A percentile compares a stretch with the other conserved stretches of the same genome.
Conservation (phyloP, 1,284 basidiomycete genomes). For the Naganishia sp. region DNA sequence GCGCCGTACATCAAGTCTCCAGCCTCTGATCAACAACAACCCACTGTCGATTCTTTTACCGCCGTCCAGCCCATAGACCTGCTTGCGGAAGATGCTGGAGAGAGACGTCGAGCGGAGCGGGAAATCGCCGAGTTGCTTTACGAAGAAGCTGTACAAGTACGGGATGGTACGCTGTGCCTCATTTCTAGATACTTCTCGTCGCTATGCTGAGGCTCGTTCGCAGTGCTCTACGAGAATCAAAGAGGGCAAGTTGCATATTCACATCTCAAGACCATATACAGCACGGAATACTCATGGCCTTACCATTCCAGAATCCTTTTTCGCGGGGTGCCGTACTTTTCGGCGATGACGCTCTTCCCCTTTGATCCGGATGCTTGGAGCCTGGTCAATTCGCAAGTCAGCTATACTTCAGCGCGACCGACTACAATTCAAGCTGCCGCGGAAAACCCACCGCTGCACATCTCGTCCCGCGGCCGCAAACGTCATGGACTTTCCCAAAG, state of each 20-base stretch:
- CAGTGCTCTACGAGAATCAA: constrained; percentile 55
- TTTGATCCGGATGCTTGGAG: constrained; percentile 51
- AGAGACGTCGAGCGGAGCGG: background rate
- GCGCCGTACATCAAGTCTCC: background rate
- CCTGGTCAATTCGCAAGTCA: constrained; percentile 37
- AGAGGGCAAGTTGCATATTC: constrained; percentile 42
- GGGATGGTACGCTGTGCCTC: background rate
- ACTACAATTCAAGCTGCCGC: background rate
- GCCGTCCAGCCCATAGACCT: background rate
- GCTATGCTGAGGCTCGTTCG: background rate
- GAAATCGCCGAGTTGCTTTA: background rate
- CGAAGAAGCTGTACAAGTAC: background rate
- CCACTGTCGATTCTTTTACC: background rate
- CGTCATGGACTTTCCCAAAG: no score
- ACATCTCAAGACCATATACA: no score
- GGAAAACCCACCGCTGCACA: background rate
- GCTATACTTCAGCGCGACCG: constrained; percentile 27
- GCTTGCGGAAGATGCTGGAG: background rate
- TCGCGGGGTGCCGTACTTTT: constrained; percentile 51
- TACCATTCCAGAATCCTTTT: constrained; percentile 43
- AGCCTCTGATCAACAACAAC: background rate
- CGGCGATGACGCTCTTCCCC: constrained; percentile 47
- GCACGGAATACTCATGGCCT: background rate
- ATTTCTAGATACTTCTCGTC: no score
- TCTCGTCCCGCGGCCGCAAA: background rate